Conservation (phyloP, 345 rosid genomes). For the Bruguiera sexangula region DNA sequence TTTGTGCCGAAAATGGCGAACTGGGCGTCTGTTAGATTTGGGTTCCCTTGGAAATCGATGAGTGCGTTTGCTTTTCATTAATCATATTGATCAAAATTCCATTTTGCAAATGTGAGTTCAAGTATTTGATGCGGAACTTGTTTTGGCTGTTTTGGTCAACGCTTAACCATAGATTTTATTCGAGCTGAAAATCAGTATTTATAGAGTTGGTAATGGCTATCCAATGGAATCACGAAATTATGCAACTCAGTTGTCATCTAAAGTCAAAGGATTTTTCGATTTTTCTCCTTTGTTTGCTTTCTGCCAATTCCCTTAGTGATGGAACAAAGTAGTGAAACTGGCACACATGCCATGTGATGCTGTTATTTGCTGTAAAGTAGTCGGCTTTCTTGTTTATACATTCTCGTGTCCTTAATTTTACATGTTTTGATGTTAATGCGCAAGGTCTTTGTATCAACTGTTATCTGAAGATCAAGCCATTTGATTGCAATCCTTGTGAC, state of each 20-base stretch:
- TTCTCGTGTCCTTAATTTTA: no score
- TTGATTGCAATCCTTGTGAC: no score
- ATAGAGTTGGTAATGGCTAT: neutral
- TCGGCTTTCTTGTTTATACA: no score
- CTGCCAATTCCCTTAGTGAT: no score
- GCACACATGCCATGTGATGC: no score
- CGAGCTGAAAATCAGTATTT: neutral
- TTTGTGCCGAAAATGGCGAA: neutral
- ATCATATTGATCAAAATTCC: neutral
- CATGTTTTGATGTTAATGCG: neutral
- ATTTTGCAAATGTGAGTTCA: neutral
- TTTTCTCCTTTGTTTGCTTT: neutral
- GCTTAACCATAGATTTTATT: neutral
- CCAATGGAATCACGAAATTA: neutral
- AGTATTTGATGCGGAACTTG: neutral
- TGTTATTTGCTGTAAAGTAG: no score
- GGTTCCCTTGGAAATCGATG: neutral
- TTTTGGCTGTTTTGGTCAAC: neutral
- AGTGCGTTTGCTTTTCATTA: neutral
- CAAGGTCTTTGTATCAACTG: neutral
- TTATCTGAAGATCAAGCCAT: neutral
- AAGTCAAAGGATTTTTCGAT: no score
- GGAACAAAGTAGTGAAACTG: no score
- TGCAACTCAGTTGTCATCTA: no score
- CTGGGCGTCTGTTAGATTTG: neutral